Base-by-base conservation (phyloP, 495 filamentous ascomycete species). In the Lophium mytilinum region DNA sequence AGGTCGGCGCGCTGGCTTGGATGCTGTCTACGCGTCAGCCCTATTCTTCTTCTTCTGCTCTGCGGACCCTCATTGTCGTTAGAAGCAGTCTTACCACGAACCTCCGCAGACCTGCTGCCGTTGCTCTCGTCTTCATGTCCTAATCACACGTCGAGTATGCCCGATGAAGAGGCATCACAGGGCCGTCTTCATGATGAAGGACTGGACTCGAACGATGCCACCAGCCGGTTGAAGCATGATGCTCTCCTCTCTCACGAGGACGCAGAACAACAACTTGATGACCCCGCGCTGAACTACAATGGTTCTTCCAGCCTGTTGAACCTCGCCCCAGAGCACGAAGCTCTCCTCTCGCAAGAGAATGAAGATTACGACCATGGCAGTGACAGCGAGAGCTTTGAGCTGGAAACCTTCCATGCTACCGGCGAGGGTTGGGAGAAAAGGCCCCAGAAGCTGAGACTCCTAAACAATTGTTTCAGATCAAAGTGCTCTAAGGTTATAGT, bases 261-360 rank as follows among this genome's bases (percentile, higher is more conserved):
- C 24, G 24, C 24, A 30, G 24, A 30, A 30, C 24, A 30, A 30
- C 24, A 30, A n/a, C n/a, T n/a, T 30, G 24, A 30, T 6, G 24
- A 30, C 24, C 24, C 24, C 24, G 24, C 24, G 24, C 24, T 6
- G 24, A 6, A 30, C 24, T 18, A 48, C 45, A 0, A 48, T 24
- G 30, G 14, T 19, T 48, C 53, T 37, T 49, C 53, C 14, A 48
- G 45, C n/a, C 53, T 14, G 42, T 24, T 56, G 18, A 40, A 15
- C 14, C 12, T 48, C 9, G 45, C 41, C 9, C 42, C 47, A n/a
- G 53, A 56, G 36, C 53, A 56, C 12, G 53, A 56, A 42, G 53
- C 41, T 18, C 30, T 56, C n/a, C 53, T 56, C 10, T 14, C 34
- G 10, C 36, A 56, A 48, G 42, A 56, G 15, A 21, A 56, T 37